Evolutionary conservation across 306 rosid species (phyloP), one percentile per base, ranked within the genome.

Genomic region (Neltuma alba): DNA sequence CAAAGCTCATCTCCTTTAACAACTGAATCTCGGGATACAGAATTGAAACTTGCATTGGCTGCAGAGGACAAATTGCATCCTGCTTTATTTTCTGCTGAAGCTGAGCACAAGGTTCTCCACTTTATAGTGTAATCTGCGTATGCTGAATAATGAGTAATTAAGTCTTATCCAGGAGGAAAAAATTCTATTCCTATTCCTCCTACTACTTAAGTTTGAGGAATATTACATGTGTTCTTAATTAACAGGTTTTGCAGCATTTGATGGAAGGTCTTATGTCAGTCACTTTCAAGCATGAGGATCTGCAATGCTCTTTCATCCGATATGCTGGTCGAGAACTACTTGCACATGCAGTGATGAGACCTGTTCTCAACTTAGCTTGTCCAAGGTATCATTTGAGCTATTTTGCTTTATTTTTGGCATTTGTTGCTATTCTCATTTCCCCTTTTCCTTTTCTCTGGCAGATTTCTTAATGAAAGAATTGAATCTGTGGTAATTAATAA

Each of bases 61-160:
- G 76, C 91, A 28, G 98, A 93, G 82, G 82, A 93, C 86, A 93
- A 89, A 80, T 85, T 96, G 89, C 99, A 96, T 81, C 99, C 99
- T 86, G 98, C 98, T 84, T 77, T 96, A 74, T 93, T 91, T 93
- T 96, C 99, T 79, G 83, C 94, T 77, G 99, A 96, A 90, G 94
- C 99, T 52, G 97, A 95, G 86, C 98, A 93, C 79, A 95, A 93
- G 99, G 99, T 95, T 78, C 33, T 72, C 52, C 74, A 65, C 12
- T 76, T 82, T 77, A 64, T 70, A 80, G 72, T 80, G 72, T 72
- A 64, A 61, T 40, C 52, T 21, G 40, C 75, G 31, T 81, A 72
- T 27, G 14, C 72, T 50, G 30, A 45, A 41, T 40, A 48, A 74
- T 81, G 67, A 58, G 16, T 60, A 64, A 68, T 81, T 70, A 73